Percentiles rank a stretch among this genome's conserved stretches.
These are phyloP conservation scores for Chondrus crispus DNA, from an alignment of 23 red algal genomes.

Conservation along the genomic window DNA sequence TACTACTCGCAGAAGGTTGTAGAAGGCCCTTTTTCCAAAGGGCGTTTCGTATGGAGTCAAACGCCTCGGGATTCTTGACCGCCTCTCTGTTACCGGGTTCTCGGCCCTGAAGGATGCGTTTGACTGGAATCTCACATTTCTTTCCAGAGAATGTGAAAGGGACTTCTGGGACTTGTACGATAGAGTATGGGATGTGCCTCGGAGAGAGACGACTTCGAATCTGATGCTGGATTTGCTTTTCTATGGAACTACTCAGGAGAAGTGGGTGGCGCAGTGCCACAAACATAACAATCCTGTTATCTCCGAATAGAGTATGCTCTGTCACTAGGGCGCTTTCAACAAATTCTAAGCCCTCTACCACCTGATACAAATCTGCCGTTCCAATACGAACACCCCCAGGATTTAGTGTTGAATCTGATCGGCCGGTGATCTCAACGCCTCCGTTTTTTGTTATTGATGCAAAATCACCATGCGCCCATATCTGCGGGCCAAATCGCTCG, in stretches of 20 bases:
- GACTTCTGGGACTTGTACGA: constrained; percentile 53
- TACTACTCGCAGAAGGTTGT: no score
- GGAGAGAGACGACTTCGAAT: constrained; percentile 56
- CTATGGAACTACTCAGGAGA: neutral
- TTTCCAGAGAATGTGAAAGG: constrained; percentile 84
- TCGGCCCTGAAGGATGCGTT: constrained; percentile 43
- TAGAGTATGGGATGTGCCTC: constrained; percentile 53
- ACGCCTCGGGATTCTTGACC: constrained; percentile 30
- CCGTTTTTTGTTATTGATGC: constrained; percentile 32
- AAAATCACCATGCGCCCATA: constrained; percentile 82
- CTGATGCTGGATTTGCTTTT: neutral
- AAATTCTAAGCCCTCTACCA: constrained; percentile 31
- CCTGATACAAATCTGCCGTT: constrained; percentile 61
- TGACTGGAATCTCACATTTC: constrained; percentile 85
- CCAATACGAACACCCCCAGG: constrained; percentile 90
- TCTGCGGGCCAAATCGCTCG: constrained; percentile 10
- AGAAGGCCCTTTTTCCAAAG: neutral
- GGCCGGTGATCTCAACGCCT: constrained; percentile 59
- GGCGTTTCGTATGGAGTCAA: neutral
- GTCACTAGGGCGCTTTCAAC: constrained; percentile 45
- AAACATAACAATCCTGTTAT: constrained; percentile 65
- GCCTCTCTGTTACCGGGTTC: neutral
- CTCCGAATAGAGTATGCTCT: constrained; percentile 37
- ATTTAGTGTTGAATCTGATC: constrained; percentile 82
- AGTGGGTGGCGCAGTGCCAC: constrained; percentile 5